These are phyloP conservation scores for Citeromyces hawaiiensis DNA, from an alignment of 1,139 yeast genomes.

Conservation along the genomic window DNA sequence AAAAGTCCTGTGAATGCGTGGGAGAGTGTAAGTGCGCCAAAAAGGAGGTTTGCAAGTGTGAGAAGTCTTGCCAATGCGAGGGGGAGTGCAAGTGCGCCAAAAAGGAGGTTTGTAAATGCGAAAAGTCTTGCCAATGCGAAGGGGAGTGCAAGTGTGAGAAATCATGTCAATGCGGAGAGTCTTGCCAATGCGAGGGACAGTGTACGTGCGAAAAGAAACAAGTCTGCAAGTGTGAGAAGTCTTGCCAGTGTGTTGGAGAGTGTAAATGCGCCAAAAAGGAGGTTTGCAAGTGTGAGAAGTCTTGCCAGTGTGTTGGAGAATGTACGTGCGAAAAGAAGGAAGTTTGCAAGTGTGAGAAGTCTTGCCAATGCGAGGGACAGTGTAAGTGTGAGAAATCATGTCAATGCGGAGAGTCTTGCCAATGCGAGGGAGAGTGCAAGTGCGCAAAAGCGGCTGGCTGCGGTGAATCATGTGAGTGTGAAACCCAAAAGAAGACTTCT, in stretches of 20 bases:
- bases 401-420: background rate
- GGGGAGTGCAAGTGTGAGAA: background rate
- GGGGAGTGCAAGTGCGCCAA: background rate
- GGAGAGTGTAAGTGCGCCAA: background rate
- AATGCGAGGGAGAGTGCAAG: background rate
- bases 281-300: background rate
- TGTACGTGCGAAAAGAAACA: background rate
- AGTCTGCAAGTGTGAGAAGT: background rate
- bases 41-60: background rate
- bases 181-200: background rate
- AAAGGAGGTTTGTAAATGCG: slow-evolving; percentile 1
- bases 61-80: background rate
- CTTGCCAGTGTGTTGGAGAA: background rate
- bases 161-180: background rate
- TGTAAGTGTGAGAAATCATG: background rate
- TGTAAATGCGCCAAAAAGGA: background rate
- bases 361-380: background rate
- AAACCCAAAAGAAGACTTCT: background rate
- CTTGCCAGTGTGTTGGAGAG: background rate
- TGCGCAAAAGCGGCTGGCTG: background rate
- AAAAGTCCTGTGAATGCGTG: background rate
- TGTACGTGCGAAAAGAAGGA: background rate
- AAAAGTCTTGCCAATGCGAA: background rate
- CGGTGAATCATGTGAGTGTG: background rate
- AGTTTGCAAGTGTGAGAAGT: background rate